Conservation (phyloP, 306 rosid genomes). For the Malus fusca region DNA sequence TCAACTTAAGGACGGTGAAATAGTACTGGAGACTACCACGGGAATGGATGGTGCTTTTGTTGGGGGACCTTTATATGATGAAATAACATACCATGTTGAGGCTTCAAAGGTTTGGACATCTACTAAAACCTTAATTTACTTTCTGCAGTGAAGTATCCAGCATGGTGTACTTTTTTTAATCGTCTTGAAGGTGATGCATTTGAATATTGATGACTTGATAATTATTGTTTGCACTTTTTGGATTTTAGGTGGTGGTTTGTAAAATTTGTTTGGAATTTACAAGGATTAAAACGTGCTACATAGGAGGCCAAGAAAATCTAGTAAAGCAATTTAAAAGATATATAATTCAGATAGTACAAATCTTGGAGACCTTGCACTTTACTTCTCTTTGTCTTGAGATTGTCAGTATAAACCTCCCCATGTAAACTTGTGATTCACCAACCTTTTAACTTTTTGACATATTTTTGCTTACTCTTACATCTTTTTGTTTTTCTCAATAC, state of each 20-base stretch:
- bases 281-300: background rate
- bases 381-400: background rate
- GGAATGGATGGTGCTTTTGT: constrained; percentile 59
- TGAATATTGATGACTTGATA: background rate
- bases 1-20: constrained; percentile 56
- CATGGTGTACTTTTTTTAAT: constrained; percentile 13
- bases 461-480: background rate
- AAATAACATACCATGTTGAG: constrained; percentile 59
- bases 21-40: constrained; percentile 75
- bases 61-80: constrained; percentile 89
- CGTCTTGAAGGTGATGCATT: background rate
- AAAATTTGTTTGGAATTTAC: background rate
- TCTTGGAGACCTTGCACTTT: background rate
- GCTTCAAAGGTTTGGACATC: constrained; percentile 69
- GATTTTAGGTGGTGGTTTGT: background rate
- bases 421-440: background rate
- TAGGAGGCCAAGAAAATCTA: background rate
- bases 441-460: background rate
- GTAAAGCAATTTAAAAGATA: background rate
- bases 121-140: constrained; percentile 1
- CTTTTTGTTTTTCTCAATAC: background rate
- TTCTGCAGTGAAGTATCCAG: constrained; percentile 1
- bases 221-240: background rate
- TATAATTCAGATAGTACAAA: background rate
- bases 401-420: background rate